Conservation (phyloP, 306 rosid genomes). For the Alnus glutinosa region DNA sequence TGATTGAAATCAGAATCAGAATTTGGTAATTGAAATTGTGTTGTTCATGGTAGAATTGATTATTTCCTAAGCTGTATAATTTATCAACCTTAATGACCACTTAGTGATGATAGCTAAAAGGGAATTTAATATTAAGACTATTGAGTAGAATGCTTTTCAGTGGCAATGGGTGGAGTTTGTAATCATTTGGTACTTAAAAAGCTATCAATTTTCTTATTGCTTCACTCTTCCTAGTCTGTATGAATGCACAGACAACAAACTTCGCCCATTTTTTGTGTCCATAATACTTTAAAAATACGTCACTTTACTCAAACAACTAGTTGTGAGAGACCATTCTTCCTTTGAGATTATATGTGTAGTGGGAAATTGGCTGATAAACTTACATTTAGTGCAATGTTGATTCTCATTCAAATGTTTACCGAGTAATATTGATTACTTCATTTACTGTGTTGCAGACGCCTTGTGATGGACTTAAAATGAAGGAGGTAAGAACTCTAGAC, state of each 20-base stretch:
- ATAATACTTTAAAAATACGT: neutral
- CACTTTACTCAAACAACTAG: conserved; percentile 10
- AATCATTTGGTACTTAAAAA: neutral
- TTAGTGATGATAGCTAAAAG: neutral
- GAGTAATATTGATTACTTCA: conserved; percentile 1
- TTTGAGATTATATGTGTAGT: neutral
- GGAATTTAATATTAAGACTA: neutral
- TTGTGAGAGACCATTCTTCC: neutral
- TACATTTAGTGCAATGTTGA: conserved; percentile 15
- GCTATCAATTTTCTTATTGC: conserved; percentile 1
- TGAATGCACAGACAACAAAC: neutral
- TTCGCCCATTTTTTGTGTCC: neutral
- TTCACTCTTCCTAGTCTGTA: conserved; percentile 5
- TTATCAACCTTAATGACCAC: neutral
- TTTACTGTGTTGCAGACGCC: conserved; percentile 65
- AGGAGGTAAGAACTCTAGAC: conserved; percentile 59
- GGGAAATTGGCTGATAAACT: neutral
- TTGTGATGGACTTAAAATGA: conserved; percentile 55
- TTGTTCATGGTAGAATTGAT: conserved; percentile 4
- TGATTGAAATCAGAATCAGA: conserved; percentile 1
- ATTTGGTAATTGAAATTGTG: conserved; percentile 24
- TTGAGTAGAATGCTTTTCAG: neutral
- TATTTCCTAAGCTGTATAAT: conserved; percentile 2
- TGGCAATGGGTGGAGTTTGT: neutral
- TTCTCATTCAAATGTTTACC: conserved; percentile 5